Percentiles rank a stretch among this genome's conserved stretches.
These are phyloP conservation scores for Hanseniaspora gamundiae DNA, from an alignment of 1,139 yeast species.

Conservation along the genomic window DNA sequence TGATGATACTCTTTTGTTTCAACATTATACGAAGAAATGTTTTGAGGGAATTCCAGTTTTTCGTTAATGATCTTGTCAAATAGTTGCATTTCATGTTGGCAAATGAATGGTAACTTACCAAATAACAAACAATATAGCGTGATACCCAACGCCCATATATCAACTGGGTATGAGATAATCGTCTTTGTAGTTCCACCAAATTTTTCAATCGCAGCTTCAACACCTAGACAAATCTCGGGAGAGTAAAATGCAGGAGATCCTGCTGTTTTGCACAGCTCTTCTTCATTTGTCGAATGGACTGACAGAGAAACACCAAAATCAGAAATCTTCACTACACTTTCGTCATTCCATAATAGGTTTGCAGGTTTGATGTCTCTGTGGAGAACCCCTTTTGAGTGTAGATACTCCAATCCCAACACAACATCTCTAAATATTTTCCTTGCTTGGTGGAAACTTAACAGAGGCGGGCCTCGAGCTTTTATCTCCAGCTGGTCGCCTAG, in stretches of 20 bases:
- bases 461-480: conserved; percentile 41
- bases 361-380: conserved; percentile 98
- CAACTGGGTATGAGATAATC: conserved; percentile 45
- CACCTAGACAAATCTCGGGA: conserved; percentile 58
- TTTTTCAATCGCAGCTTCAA: conserved; percentile 16
- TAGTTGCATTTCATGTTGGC: conserved; percentile 75
- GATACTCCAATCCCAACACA: conserved; percentile 77
- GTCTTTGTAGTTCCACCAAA: conserved; percentile 20
- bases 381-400: conserved; percentile 86
- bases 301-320: conserved; percentile 97
- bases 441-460: conserved; percentile 52
- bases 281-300: conserved; percentile 46
- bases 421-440: conserved; percentile 75
- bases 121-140: conserved; percentile 80
- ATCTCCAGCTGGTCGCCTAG: conserved; percentile 30
- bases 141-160: conserved; percentile 95
- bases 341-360: conserved; percentile 61
- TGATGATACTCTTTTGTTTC: conserved; percentile 39
- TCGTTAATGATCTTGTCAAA: conserved; percentile 72
- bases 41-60: conserved; percentile 48
- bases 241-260: conserved; percentile 86
- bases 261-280: conserved; percentile 80
- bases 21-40: conserved; percentile 28
- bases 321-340: conserved; percentile 75
- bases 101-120: conserved; percentile 84